A percentile compares a stretch with the other conserved stretches of the same genome.
These are phyloP conservation scores for Malassezia sympodialis DNA, from an alignment of 1,284 basidiomycete species.

Conservation along the genomic window DNA sequence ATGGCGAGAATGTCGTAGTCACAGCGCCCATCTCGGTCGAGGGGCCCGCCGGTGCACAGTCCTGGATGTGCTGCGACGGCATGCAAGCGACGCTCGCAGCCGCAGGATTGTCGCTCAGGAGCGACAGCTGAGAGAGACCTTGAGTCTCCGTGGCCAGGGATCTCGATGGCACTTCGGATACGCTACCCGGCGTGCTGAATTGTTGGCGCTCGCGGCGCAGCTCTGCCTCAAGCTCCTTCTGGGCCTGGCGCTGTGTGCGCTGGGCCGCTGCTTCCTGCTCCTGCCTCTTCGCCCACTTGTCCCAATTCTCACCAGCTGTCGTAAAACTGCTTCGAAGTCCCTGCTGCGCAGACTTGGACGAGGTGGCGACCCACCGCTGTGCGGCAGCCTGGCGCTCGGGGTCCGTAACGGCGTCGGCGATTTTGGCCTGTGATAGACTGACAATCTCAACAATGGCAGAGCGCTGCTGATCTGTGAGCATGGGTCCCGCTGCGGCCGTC, in stretches of 20 bases:
- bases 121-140: neutral
- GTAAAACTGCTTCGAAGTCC: neutral
- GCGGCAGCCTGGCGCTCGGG: constrained; percentile 17
- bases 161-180: neutral
- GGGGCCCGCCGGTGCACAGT: neutral
- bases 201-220: constrained; percentile 8
- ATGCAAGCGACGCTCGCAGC: constrained; percentile 6
- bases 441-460: constrained; percentile 23
- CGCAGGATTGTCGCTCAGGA: constrained; percentile 7
- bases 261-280: neutral
- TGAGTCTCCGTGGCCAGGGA: neutral
- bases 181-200: neutral
- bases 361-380: neutral
- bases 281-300: constrained; percentile 4
- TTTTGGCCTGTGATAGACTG: constrained; percentile 18
- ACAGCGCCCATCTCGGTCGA: constrained; percentile 8
- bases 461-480: constrained; percentile 19
- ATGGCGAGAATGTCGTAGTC: constrained; percentile 16
- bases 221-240: constrained; percentile 1
- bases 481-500: constrained; percentile 19
- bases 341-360: constrained; percentile 3
- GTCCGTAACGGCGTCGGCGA: constrained; percentile 26
- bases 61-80: constrained; percentile 6
- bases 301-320: constrained; percentile 2
- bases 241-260: neutral